Base-by-base conservation (phyloP, 2,329 filamentous ascomycete genomes). In the Aspergillus quadrilineatus region DNA sequence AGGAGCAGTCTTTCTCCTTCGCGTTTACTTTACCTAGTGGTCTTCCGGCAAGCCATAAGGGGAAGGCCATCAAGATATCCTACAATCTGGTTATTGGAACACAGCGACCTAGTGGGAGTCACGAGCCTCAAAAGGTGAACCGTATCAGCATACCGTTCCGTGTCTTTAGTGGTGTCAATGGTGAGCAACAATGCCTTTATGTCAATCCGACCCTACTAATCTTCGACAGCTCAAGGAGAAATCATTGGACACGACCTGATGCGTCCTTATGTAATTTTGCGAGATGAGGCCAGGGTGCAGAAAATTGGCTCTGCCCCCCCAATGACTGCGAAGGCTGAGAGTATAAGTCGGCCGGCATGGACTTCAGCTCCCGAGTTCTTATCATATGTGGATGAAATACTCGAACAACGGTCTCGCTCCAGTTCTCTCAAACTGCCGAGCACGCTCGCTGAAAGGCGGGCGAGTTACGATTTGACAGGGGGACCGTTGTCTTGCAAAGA, bases 91-190 rank as follows among this genome's bases (percentile, higher is more conserved):
- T 95, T 8, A 90, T 99, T 61, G 93, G 93, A 44, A 96, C 93
- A 0, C 94, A 99, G 72, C 82, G 92, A 60, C 87, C 90, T 1
- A 90, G 90, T 8, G 89, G 87, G 12, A 82, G 84, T 26, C 89
- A 86, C 64, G 89, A 92, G 65, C 87, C 93, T 62, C 90, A 86
- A 63, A 75, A 91, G 65, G 87, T 97, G 45, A 90, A 88, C 65
- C 90, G 91, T n/a, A 88, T 97, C 42, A 93, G 96, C 61, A 81
- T 97, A 29, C 94, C 94, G 0, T 97, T 99, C 69, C 86, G 94
- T 42, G 89, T 99, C 3, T 85, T 97, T 50, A 93, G 93, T 41
- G 94, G 93, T 64, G 93, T 99, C 37, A 95, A 96, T 75, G 85
- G 85, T 78, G 68, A 70, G 72, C 57, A 50, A 17, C 14, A 4